Base-by-base conservation (phyloP, 768 basidiomycete species). In the Russula griseocarnosa region DNA sequence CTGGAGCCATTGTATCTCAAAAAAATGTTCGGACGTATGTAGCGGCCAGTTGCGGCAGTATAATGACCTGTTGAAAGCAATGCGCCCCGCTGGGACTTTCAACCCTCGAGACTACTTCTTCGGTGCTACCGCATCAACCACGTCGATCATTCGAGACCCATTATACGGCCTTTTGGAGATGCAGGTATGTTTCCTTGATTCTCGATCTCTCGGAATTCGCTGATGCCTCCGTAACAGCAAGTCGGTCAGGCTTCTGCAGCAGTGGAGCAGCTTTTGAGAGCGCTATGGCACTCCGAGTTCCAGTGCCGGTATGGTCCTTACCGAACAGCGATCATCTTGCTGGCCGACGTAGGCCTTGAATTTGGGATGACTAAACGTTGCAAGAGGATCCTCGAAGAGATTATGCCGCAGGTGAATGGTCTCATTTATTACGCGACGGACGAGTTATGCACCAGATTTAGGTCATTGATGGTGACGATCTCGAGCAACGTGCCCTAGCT, bases 231-330 rank as follows among this genome's bases (percentile, higher is more conserved):
- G 38, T 20, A 55, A 32, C 62, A 93, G 92, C 79, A 83, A 71
- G 79, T 76, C 30, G 84, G 85, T 61, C 86, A 92, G 76, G 82
- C 82, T 9, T 77, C 84, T 24, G 77, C 79, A 26, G 78, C 83
- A 2, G 79, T 91, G 20, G 85, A 90, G 32, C 82, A 83, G 47
- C 76, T 94, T 28, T 75, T 94, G 30, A 84, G 80, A 61, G 83
- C 87, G 2, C 72, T 93, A 42, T 93, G 91, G 89, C 80, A 88
- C 63, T 83, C 91, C 0, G 90, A 94, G 73, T 90, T 90, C 71
- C 82, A 90, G 59, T 83, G 84, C 58, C 82, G 86, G 60, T 82
- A 85, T 69, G 79, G 80, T 18, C 72, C 85, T 26, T 90, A 93
- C 70, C 80, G 92, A 61, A 82, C 84, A 4, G 86, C 83, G 0